Base-by-base conservation (phyloP, 1,284 basidiomycete genomes). In the Fomitopsis betulina region DNA sequence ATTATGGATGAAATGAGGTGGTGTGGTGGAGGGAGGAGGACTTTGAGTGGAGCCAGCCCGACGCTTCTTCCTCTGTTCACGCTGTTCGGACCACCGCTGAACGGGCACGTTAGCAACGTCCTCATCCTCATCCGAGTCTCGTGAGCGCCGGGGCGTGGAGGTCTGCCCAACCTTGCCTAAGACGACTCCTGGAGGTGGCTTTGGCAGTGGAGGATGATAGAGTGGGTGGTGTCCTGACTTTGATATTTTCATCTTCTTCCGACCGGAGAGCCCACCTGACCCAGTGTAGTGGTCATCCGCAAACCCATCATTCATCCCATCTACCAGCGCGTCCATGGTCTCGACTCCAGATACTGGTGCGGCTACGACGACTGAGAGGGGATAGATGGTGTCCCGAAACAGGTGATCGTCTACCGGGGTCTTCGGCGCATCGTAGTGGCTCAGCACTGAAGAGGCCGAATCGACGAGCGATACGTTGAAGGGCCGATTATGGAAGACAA, bases 301-400 rank as follows among this genome's bases (percentile, higher is more conserved):
- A 53, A 60, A 73, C 70, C 47, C 84, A 42, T 60, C 85, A 66
- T 92, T 92, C 87, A 94, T 91, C 12, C 86, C 87, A 63, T 92
- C 91, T 15, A 93, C 91, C 56, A 94, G 73, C 15, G 90, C 89
- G 68, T 94, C 91, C 86, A 93, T 89, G 9, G 84, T 84, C 72
- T 91, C 89, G 15, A 93, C 89, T 8, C 88, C 89, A 4, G 88
- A 70, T 8, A 89, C 75, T 10, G 89, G 88, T 23, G 89, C 89
- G 38, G 89, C 82, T 15, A 93, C 88, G 39, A 90, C 71, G n/a
- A 86, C 84, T 19, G 85, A 79, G 59, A 87, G 83, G 51, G 78
- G 68, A 43, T 81, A 78, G 53, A 80, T 72, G 9, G 77, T 79
- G 49, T 78, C 76, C 45, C 69, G 69, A 33, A 80, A 81, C 39